These are phyloP conservation scores for Heliosperma pusillum DNA, from an alignment of 148 eudicot genomes.

Conservation along the genomic window DNA sequence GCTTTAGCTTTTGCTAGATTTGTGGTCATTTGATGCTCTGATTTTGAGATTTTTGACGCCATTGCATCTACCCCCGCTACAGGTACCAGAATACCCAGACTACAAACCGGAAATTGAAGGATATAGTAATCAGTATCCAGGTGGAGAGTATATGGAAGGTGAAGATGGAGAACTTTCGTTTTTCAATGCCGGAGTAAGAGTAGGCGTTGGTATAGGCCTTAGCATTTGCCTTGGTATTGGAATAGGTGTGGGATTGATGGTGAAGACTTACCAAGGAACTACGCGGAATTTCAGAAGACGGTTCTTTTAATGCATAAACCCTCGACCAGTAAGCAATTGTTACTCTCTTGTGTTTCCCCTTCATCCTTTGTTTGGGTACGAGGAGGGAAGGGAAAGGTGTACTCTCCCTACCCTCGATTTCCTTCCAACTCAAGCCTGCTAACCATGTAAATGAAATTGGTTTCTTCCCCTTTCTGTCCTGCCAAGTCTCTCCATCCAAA, in stretches of 20 bases:
- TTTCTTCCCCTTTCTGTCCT: too few species aligned
- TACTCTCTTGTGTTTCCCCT: not conserved
- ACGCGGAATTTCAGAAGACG: constrained; percentile 54
- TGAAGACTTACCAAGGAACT: constrained; percentile 70
- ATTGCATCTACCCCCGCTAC: constrained; percentile 6
- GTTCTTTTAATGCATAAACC: constrained; percentile 29
- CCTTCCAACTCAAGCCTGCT: not conserved
- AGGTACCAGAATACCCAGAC: constrained; percentile 35
- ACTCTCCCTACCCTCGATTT: not conserved
- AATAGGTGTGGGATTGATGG: constrained; percentile 69
- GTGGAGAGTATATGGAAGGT: constrained; percentile 46
- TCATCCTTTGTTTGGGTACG: not conserved
- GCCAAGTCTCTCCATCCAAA: too few species aligned
- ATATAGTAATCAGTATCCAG: constrained; percentile 26
- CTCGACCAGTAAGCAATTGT: not conserved
- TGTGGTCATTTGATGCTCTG: not conserved
- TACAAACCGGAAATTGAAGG: constrained; percentile 47
- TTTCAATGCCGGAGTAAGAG: constrained; percentile 77
- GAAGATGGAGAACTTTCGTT: constrained; percentile 73
- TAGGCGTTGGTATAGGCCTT: constrained; percentile 75
- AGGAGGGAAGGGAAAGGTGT: not conserved
- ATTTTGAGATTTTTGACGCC: too few species aligned
- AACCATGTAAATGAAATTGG: too few species aligned
- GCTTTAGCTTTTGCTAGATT: not conserved
- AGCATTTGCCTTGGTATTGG: constrained; percentile 67